Conservation (phyloP, 208 protist genomes). For the Trypanosoma vivax region DNA sequence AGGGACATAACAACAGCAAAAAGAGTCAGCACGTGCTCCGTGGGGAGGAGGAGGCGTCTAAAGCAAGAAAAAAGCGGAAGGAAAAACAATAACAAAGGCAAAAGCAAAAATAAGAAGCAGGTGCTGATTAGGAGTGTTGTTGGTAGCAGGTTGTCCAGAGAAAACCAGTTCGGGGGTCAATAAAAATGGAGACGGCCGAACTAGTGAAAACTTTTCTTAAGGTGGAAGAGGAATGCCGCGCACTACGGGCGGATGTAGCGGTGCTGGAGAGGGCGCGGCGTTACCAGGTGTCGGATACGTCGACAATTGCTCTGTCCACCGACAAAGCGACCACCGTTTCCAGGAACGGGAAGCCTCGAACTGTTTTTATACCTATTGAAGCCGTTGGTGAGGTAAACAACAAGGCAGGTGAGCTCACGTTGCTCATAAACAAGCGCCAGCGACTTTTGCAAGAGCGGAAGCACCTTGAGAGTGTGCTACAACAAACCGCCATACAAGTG, state of each 20-base stretch:
- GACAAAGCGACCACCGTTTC: conserved; percentile 5
- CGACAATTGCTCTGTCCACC: conserved; percentile 7
- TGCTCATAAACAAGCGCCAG: conserved; percentile 21
- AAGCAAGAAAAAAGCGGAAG: background rate
- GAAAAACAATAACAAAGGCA: background rate
- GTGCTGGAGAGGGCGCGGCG: conserved; percentile 34
- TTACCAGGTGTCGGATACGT: conserved; percentile 26
- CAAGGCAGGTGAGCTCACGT: conserved; percentile 38
- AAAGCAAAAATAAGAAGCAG: background rate
- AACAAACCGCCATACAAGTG: background rate
- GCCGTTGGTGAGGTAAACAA: conserved; percentile 43
- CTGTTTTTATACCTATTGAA: conserved; percentile 35
- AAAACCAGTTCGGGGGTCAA: too few species aligned
- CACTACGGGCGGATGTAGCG: conserved; percentile 55
- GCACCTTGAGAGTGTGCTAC: conserved; percentile 10
- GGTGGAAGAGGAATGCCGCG: conserved; percentile 45
- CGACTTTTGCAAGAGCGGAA: conserved; percentile 33
- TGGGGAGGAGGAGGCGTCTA: background rate
- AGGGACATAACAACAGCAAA: background rate
- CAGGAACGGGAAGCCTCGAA: conserved; percentile 3
- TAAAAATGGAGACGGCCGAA: conserved; percentile 9
- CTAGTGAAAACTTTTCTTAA: conserved; percentile 43
- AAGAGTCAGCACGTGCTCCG: too few species aligned
- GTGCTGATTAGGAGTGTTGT: background rate
- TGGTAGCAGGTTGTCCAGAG: too few species aligned